Percentiles rank a stretch among this genome's conserved stretches.
phyloP scores from a whole-genome alignment of 331 rosid species.

The Arachis monticola region DNA sequence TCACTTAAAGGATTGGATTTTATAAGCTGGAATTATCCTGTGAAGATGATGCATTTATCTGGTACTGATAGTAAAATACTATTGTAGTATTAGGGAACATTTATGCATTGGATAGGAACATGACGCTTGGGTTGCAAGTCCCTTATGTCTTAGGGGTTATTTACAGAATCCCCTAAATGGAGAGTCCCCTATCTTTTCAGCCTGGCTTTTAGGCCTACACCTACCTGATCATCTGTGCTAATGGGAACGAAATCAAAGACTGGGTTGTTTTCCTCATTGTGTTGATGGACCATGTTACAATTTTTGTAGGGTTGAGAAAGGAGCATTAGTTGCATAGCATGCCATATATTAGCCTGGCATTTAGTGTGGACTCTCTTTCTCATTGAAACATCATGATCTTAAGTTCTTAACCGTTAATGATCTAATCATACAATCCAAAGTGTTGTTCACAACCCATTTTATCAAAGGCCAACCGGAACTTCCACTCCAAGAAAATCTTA shows the following conservation, averaged over 20 bases:
- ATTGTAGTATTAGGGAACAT: background rate
- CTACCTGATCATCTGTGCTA: too few relatives aligned
- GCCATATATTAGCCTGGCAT: constrained; percentile 15
- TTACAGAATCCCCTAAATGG: background rate
- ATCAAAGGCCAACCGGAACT: too few relatives aligned
- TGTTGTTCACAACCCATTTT: background rate
- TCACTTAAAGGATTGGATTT: background rate
- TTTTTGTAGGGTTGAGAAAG: background rate
- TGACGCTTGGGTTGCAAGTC: background rate
- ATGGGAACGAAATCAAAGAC: too few relatives aligned
- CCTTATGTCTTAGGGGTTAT: background rate
- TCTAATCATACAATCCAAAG: background rate
- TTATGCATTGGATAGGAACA: background rate
- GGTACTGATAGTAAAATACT: background rate
- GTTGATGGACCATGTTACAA: constrained; percentile 1
- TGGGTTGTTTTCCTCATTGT: background rate
- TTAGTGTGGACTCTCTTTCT: constrained; percentile 15
- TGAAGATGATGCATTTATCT: background rate
- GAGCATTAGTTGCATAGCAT: background rate
- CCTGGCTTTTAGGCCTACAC: background rate
- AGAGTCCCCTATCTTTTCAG: constrained; percentile 8
- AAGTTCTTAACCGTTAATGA: background rate
- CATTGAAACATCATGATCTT: background rate
- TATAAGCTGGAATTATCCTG: background rate
- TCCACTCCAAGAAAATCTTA: too few relatives aligned